Evolutionary conservation across 345 rosid genomes (phyloP).

Genomic region (Corchorus olitorius): DNA sequence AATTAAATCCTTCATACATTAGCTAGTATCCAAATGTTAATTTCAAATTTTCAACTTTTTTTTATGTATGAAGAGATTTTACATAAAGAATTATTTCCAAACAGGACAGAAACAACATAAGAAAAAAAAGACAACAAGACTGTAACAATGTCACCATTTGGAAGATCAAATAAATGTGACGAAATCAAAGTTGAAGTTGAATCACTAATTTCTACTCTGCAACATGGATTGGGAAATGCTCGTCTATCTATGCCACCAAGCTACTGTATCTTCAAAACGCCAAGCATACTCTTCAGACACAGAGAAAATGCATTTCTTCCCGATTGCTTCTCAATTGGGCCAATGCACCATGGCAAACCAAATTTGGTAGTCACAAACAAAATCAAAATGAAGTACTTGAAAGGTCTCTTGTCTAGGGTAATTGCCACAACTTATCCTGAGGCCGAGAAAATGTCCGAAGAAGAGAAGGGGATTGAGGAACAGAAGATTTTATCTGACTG

Average conservation of each 20-base stretch:
- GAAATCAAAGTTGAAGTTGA: neutral
- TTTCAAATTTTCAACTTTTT: too few species aligned
- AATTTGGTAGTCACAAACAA: neutral
- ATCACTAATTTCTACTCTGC: neutral
- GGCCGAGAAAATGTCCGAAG: neutral
- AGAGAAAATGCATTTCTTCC: conserved; percentile 28
- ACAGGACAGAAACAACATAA: neutral
- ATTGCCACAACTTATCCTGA: neutral
- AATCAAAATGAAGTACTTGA: conserved; percentile 29
- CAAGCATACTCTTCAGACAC: conserved; percentile 28
- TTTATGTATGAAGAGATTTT: too few species aligned
- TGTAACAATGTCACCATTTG: neutral
- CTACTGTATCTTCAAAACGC: conserved; percentile 30
- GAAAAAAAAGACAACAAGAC: neutral
- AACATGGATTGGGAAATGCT: neutral
- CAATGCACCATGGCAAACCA: conserved; percentile 17
- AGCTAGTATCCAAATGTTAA: too few species aligned
- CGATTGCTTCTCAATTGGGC: conserved; percentile 34
- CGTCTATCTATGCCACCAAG: conserved; percentile 8
- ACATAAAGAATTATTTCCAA: neutral
- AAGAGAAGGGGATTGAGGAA: neutral
- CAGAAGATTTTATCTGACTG: neutral
- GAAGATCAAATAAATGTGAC: neutral
- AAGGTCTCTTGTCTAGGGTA: conserved; percentile 22
- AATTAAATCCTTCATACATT: too few species aligned